These are phyloP conservation scores for Hypoxylon sp. DNA, from an alignment of 2,329 filamentous ascomycete species.

Conservation along the genomic window DNA sequence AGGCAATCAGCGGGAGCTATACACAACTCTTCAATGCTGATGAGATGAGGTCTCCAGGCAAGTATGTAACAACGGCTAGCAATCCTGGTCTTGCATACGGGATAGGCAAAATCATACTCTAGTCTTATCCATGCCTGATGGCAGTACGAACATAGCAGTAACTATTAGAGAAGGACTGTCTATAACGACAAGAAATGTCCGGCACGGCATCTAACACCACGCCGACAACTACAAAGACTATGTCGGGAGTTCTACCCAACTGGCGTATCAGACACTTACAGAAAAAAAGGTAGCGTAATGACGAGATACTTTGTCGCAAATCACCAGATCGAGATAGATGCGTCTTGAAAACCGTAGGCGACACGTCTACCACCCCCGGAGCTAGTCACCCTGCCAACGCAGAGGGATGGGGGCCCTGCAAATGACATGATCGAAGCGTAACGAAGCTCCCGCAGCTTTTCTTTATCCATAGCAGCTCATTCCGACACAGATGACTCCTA, in stretches of 20 bases:
- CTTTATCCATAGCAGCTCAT: conserved; percentile 22
- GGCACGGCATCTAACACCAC: neutral
- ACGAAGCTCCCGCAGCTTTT: conserved; percentile 32
- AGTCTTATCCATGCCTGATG: conserved; percentile 26
- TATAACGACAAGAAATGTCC: conserved; percentile 1
- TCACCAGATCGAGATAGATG: conserved; percentile 12
- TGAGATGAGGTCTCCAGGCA: conserved; percentile 17
- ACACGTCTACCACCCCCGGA: conserved; percentile 8
- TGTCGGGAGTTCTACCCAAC: conserved; percentile 1
- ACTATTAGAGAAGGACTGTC: conserved; percentile 2
- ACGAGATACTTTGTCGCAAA: conserved; percentile 6
- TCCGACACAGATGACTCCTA: conserved; percentile 31
- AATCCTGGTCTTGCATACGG: conserved; percentile 7
- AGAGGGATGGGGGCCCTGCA: conserved; percentile 4
- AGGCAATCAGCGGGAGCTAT: conserved; percentile 12
- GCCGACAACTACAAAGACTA: neutral
- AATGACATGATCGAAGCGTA: conserved; percentile 26
- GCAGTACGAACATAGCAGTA: conserved; percentile 7
- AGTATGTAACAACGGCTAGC: conserved; percentile 27
- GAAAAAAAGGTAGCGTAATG: conserved; percentile 16
- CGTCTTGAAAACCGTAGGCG: conserved; percentile 7
- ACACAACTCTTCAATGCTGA: conserved; percentile 14
- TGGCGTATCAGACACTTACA: conserved; percentile 2
- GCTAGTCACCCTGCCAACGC: conserved; percentile 18
- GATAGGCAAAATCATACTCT: conserved; percentile 24